These are phyloP conservation scores for Actinomortierella ambigua DNA, from an alignment of 371 early-diverging fungal genomes.

Conservation along the genomic window DNA sequence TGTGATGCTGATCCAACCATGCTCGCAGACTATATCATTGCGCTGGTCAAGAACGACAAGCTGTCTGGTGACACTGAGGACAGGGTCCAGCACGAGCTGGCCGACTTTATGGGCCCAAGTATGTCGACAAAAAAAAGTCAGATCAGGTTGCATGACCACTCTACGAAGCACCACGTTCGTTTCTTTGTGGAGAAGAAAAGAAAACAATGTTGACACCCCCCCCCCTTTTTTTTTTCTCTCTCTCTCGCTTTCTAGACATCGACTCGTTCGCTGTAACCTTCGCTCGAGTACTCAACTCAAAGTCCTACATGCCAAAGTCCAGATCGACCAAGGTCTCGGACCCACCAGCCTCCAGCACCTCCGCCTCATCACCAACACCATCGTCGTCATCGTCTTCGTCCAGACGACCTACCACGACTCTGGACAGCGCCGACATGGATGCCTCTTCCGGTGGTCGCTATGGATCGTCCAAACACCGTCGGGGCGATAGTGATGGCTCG, in stretches of 20 bases:
- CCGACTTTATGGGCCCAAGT: slow-evolving; percentile 68
- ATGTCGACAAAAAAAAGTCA: slow-evolving; percentile 14
- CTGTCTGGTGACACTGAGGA: no score
- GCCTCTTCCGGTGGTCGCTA: slow-evolving; percentile 4
- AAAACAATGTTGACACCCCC: no score
- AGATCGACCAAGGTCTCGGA: no score
- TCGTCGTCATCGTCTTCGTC: neutral
- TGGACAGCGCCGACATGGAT: slow-evolving; percentile 4
- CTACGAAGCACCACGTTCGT: no score
- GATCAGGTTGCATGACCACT: neutral
- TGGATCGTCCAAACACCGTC: slow-evolving; percentile 24
- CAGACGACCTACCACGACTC: slow-evolving; percentile 5
- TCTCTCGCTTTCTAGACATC: slow-evolving; percentile 56
- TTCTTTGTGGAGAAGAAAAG: no score
- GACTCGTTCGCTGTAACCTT: slow-evolving; percentile 66
- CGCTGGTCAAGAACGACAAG: slow-evolving; percentile 74
- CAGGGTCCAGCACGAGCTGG: slow-evolving; percentile 49
- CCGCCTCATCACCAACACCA: no score
- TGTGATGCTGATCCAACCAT: slow-evolving; percentile 83
- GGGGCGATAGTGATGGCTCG: slow-evolving; percentile 57
- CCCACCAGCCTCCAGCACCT: no score
- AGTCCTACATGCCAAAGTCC: slow-evolving; percentile 31
- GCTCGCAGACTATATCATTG: slow-evolving; percentile 81
- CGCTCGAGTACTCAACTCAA: slow-evolving; percentile 54
- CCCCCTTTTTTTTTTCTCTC: neutral